phyloP scores from a whole-genome alignment of 345 rosid species.

The Luvunga scandens region DNA sequence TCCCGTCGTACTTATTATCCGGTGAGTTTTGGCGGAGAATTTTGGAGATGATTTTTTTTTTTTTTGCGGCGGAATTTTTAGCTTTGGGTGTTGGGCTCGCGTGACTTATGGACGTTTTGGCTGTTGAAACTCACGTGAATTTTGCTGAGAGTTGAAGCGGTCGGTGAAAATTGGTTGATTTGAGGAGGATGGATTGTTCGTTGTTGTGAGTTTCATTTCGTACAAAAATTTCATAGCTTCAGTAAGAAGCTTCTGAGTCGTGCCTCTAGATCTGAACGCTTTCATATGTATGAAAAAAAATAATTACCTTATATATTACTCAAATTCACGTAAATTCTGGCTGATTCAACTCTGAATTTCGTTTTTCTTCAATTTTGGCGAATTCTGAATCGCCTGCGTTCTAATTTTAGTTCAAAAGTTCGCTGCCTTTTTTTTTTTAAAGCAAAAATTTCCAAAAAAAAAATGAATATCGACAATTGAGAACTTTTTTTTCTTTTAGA shows the following conservation, averaged over 20 bases:
- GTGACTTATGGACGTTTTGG: neutral
- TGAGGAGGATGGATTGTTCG: neutral
- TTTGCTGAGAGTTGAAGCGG: neutral
- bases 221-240: neutral
- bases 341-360: neutral
- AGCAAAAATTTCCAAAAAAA: neutral
- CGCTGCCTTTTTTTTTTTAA: neutral
- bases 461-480: neutral
- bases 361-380: neutral
- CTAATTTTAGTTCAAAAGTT: neutral
- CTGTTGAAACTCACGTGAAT: neutral
- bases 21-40: slow-evolving; percentile 31
- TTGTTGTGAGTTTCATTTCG: neutral
- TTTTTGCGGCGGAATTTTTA: neutral
- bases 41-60: neutral
- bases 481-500: neutral
- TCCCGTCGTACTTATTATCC: neutral
- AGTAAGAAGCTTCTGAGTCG: neutral
- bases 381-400: neutral
- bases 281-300: neutral
- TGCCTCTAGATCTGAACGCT: neutral
- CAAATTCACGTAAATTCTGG: neutral
- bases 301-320: neutral
- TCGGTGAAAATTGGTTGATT: neutral
- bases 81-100: neutral